Evolutionary conservation across 129 eudicot genomes (phyloP).

Genomic region (Flaveria robusta): DNA sequence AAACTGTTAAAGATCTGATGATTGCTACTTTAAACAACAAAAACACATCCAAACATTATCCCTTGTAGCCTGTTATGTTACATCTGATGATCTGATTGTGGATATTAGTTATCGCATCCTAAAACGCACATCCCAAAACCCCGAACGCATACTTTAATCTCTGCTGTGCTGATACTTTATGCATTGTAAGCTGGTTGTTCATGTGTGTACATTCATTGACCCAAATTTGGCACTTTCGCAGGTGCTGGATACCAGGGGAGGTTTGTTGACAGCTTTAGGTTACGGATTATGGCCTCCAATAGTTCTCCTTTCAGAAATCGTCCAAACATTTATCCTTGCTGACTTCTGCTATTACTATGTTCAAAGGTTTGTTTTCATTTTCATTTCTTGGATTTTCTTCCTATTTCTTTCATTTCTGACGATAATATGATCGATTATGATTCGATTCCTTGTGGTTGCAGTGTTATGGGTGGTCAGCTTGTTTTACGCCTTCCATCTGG

Average conservation of each 20-base stretch:
- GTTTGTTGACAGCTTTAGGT: constrained; percentile 7
- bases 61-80: neutral
- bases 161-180: too few species aligned
- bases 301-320: neutral
- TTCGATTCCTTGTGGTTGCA: constrained; percentile 26
- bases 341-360: constrained; percentile 6
- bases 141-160: neutral
- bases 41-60: neutral
- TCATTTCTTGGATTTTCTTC: neutral
- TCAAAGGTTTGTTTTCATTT: neutral
- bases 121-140: neutral
- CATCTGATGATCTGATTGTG: neutral
- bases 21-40: constrained; percentile 2
- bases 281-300: constrained; percentile 5
- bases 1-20: neutral
- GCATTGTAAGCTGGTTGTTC: neutral
- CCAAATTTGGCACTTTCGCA: neutral
- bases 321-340: neutral
- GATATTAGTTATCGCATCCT: neutral
- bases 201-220: neutral
- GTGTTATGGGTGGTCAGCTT: constrained; percentile 57
- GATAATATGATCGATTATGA: neutral
- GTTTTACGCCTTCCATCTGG: constrained; percentile 65
- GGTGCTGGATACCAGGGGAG: constrained; percentile 2
- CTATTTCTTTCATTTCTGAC: neutral